Evolutionary conservation across 179 eudicot genomes (phyloP), one percentile per base, ranked within the genome.

Genomic region (Spinacia oleracea): DNA sequence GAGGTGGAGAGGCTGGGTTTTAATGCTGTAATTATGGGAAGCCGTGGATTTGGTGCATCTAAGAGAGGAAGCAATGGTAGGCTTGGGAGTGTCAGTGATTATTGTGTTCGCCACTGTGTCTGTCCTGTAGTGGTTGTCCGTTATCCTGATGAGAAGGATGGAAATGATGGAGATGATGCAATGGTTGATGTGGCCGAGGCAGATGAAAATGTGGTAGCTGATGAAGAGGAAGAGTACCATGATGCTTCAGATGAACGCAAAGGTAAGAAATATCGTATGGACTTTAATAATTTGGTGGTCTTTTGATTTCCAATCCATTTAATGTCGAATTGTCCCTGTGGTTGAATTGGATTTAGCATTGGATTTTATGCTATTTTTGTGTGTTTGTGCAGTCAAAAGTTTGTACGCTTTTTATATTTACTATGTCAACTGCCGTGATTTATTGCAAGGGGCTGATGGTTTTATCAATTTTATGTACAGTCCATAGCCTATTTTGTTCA

Each of bases 1-100:
- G 94, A 91, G 77, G 90, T 91, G 21, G 94, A 91, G 93, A 83
- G 95, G 89, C 69, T 88, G 38, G 95, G 95, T 10, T 81, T 91
- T 74, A 84, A 87, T 59, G 93, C 93, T 23, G 88, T 91, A 64
- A 90, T 91, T 9, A 88, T 91, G 96, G 96, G 93, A 74, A 91
- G 96, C 82, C 78, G 96, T 35, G 79, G 83, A 42, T 86, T 86
- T 79, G 89, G 89, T 58, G 89, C 89, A 21, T 32, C 80, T 7
- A 86, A 76, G 80, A 81, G 81, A 55, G 85, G 83, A 51, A 78
- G 70, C 72, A 78, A 74, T 21, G 89, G 74, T 20, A 79, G 83
- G 87, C 87, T 86, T 20, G 89, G 89, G 73, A 86, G 89, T 81
- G 89, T 86, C 4, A 86, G 89, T 72, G 89, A 86, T 77, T 86